These are phyloP conservation scores for Escallonia herrerae DNA, from an alignment of 129 eudicot species.

Conservation along the genomic window DNA sequence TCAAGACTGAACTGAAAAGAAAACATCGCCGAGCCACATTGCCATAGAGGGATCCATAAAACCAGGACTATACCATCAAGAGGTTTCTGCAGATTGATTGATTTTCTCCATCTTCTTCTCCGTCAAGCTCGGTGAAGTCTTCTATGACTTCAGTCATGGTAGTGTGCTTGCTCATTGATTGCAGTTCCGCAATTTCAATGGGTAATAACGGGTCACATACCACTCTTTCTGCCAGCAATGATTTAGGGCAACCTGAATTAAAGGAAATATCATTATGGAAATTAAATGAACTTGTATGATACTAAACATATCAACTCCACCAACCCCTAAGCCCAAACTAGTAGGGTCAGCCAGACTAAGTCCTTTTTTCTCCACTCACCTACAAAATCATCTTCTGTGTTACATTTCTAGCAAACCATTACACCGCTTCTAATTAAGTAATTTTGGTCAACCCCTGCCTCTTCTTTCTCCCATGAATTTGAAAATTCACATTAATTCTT, in stretches of 20 bases:
- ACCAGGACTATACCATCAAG: too few relatives aligned
- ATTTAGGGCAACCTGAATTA: slow-evolving; percentile 65
- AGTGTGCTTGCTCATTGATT: slow-evolving; percentile 35
- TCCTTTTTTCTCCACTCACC: too few relatives aligned
- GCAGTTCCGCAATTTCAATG: slow-evolving; percentile 68
- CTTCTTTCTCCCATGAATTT: too few relatives aligned
- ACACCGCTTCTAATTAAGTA: too few relatives aligned
- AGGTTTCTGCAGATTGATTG: neutral
- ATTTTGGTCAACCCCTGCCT: too few relatives aligned
- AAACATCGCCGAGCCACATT: neutral
- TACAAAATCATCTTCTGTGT: too few relatives aligned
- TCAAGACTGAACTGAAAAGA: neutral
- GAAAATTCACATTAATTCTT: too few relatives aligned
- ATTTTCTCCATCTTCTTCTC: slow-evolving; percentile 22
- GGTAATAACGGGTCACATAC: slow-evolving; percentile 56
- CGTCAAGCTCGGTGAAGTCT: slow-evolving; percentile 68
- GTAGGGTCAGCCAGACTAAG: too few relatives aligned
- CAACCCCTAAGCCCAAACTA: too few relatives aligned
- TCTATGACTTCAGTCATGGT: slow-evolving; percentile 36
- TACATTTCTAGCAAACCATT: too few relatives aligned
- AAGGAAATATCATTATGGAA: neutral
- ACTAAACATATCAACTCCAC: too few relatives aligned
- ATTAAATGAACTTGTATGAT: too few relatives aligned
- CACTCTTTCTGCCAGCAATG: slow-evolving; percentile 38
- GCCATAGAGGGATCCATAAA: neutral